Evolutionary conservation across 306 rosid species (phyloP), one percentile per base, ranked within the genome.

Genomic region (Arachis hypogaea): DNA sequence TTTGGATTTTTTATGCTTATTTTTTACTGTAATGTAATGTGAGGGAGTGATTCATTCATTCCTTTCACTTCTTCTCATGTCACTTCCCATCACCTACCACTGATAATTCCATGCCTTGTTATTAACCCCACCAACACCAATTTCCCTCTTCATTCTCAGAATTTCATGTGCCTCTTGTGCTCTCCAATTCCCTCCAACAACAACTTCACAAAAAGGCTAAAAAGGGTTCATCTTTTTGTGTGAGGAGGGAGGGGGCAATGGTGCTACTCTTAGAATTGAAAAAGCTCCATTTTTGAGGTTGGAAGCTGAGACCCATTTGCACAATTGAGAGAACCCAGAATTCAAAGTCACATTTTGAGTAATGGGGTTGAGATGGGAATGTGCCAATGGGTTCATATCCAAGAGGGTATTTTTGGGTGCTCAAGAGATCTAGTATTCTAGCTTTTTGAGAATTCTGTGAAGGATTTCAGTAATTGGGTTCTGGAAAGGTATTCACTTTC

Each of bases 51-150:
- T 2, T 33, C 38, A 33, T 33, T 33, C 38, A 33, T 33, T 33
- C 38, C 38, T 33, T 33, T 33, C 3, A 2, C 38, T 33, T 33
- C 4, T 33, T 33, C 75, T 49, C 67, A 71, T 77, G 75, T 79
- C 77, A 76, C 83, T 72, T 67, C 63, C 75, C 77, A 69, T 77
- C 86, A 89, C 92, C 97, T 80, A 87, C 88, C 89, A 82, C 88
- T 86, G 92, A 87, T 80, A 88, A 85, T 86, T 86, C 88, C 92
- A 82, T 81, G 58, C 77, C 92, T 85, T 84, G 80, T 85, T 86
- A 81, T 79, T 84, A 84, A 85, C 84, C 88, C 79, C 83, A 75
- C 81, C 82, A 69, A 9, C 75, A 80, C 75, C 80, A 46, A 63
- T 75, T 68, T 7, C 73, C 46, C 38, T 33, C 38, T 33, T 57